Evolutionary conservation across 768 basidiomycete species (phyloP), one percentile per base, ranked within the genome.

Genomic region (Pholiota microspora): DNA sequence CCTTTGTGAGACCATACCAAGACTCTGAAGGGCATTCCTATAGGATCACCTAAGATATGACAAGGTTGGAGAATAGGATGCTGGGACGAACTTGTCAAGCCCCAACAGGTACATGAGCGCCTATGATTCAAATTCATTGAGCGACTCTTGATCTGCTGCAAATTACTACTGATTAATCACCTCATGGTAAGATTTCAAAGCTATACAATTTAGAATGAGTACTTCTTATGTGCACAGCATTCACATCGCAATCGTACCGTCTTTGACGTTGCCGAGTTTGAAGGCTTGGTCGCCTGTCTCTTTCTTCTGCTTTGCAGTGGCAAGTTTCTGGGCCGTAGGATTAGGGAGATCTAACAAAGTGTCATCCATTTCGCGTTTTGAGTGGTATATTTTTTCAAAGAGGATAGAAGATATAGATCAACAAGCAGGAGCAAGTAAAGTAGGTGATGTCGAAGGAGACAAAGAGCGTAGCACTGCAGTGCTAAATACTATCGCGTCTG

Each of bases 81-180:
- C 25, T 42, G 45, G 7, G 36, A 68, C 83, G 56, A 63, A 89
- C 89, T 88, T 92, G 77, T 91, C 86, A 45, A 93, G 68, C 18
- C 91, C 91, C 38, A 82, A 73, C 12, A 92, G 76, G 61, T 84
- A 91, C 77, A 91, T 74, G 49, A 91, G 71, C 21, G 89, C 73
- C 90, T 89, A 55, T 32, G 12, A 7, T 21, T 44, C 21, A 40
- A 28, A 24, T 28, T 46, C 10, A 48, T 24, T 54, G 27, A 55
- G 52, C 54, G 18, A 56, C 53, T n/a, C n/a, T n/a, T n/a, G n/a
- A n/a, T 6, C 8, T 12, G 25, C 5, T 16, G 10, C 63, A 47
- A 18, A 49, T 42, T 16, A 49, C 51, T 52, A 51, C 35, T 56
- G 59, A 58, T 24, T 18, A 48, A 42, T 59, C 62, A 90, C 90